These are phyloP conservation scores for Ganoderma leucocontextum DNA, from an alignment of 1,284 basidiomycete genomes.

Conservation along the genomic window DNA sequence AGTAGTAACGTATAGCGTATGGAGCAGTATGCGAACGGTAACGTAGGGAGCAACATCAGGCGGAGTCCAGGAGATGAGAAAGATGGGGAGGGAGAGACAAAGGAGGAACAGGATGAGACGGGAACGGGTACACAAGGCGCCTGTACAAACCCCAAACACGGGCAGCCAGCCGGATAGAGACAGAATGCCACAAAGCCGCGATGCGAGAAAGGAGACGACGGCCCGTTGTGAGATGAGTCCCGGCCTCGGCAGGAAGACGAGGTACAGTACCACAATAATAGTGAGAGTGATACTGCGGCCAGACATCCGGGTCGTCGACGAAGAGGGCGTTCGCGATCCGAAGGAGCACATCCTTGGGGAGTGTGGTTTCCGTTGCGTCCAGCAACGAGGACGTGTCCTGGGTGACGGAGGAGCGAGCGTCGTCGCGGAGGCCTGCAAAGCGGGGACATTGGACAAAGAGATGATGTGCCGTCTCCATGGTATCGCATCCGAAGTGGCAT, in stretches of 20 bases:
- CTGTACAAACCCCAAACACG: neutral
- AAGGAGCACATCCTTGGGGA: too few species aligned
- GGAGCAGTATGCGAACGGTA: too few species aligned
- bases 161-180: neutral
- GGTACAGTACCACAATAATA: neutral
- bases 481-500: neutral
- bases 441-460: neutral
- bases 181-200: neutral
- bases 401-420: neutral
- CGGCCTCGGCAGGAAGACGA: neutral
- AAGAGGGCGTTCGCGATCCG: too few species aligned
- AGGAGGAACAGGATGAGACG: neutral
- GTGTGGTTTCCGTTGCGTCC: neutral
- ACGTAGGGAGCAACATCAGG: too few species aligned
- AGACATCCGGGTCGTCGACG: too few species aligned
- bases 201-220: neutral
- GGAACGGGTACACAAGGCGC: neutral
- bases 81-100: neutral
- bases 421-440: neutral
- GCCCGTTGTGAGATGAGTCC: neutral
- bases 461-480: neutral
- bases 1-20: too few species aligned
- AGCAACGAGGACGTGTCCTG: neutral
- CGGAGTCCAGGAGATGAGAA: too few species aligned
- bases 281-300: too few species aligned